Evolutionary conservation across 805 yeast genomes (phyloP), one percentile per base, ranked within the genome.

Genomic region (Suhomyces pyralidae): DNA sequence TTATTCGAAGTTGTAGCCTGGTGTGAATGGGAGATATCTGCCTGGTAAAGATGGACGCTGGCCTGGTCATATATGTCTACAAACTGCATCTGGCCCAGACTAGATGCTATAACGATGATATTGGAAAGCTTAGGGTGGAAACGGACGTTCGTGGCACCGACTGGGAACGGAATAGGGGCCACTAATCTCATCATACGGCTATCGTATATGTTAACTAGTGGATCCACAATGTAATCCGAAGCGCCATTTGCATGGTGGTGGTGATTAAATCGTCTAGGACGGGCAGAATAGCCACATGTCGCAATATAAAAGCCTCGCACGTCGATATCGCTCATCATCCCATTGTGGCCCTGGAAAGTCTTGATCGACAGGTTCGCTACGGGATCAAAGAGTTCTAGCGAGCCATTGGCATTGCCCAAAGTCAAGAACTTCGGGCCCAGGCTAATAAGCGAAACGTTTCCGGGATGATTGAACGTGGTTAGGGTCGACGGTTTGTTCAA

Each of bases 81-180:
- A 58, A 91, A 86, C 62, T 91, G 96, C 53, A 94, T 73, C 54
- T 90, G 93, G 15, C 98, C 98, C 20, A 81, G 68, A 19, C 78
- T 77, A 0, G 97, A 87, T 0, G 90, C 86, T 7, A 89, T 83
- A 4, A 90, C 66, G 45, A 90, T 81, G 34, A 87, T 83, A 38
- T 88, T 87, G 5, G 97, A 88, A 48, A 91, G 65, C 55, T 88
- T 86, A 6, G 98, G 97, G 70, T 93, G 97, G 55, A 93, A 77
- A 47, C 88, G 79, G 1, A 87, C 94, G 64, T 81, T 88, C 8
- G 88, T 79, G 0, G 98, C 97, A 10, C 97, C 97, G 0, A 91
- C 86, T 0, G 94, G 91, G 62, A 91, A 90, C 3, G 97, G 83
- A 7, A 93, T 77, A 3, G 97, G 97, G 0, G 96, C 76, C 51